Evolutionary conservation across 371 early-diverging fungal species (phyloP), one percentile per base, ranked within the genome.

Genomic region (Apophysomyces variabilis): DNA sequence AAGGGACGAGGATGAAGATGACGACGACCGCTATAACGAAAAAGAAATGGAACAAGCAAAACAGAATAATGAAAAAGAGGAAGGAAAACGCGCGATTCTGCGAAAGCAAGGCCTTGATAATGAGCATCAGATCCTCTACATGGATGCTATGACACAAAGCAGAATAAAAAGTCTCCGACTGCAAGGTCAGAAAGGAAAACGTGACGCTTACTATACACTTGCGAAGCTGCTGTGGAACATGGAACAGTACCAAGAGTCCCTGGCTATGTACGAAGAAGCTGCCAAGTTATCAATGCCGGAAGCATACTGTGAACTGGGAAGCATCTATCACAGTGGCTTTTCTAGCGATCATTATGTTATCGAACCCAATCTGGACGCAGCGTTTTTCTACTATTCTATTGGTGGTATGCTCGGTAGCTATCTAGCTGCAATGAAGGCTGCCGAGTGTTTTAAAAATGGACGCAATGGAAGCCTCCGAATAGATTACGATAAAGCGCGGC

Each of bases 311-410:
- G 21, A 18, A 21, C 21, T 50, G 21, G 54, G 54, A 9, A 21
- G 11, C 21, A 9, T 50, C 54, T 50, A 50, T 11, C 54, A 21
- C 11, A 8, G 8, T 4, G 54, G 54, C 16, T 50, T 50, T 35
- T 50, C 21, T 0, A 21, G 7, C n/a, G 21, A 50, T 21, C n/a
- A 8, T 4, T 50, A 50, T 21, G 11, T 54, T 6, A 61, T 68
- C 37, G 61, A 50, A 3, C 66, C 66, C 43, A 60, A 72, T 35
- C 54, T 61, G 18, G 39, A 63, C 21, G 13, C 13, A 14, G 73
- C 73, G 0, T 65, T 68, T 43, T 13, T 41, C 0, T 68, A 72
- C 8, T 41, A n/a, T 58, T 36, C 14, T 36, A 36, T 58, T 6
- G 58, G 35, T 21, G 58, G 35, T 8, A 16, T 35, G 4, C 11